Evolutionary conservation across 139 green algal species (phyloP).

Genomic region (Chlamydomonas urium): DNA sequence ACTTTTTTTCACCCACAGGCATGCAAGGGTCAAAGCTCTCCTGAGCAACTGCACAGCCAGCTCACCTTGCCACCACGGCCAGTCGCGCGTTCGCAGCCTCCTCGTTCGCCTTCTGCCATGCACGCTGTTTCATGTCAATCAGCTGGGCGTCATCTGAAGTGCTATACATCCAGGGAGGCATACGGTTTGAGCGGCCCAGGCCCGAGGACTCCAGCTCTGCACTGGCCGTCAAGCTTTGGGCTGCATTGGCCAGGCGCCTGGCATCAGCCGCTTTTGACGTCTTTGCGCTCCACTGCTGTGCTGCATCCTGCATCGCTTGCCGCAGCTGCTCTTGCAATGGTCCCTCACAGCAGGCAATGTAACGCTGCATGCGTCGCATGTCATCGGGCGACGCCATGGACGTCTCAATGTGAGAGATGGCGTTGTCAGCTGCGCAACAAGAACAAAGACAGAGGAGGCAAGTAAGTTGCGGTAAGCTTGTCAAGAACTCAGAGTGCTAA

Average conservation of each 20-base stretch:
- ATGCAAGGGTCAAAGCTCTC: too few relatives aligned
- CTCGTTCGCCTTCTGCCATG: constrained; percentile 1
- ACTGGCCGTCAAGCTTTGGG: not conserved
- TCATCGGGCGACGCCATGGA: not conserved
- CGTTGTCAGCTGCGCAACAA: too few relatives aligned
- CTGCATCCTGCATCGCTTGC: not conserved
- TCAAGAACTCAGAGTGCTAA: not conserved
- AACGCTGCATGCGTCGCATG: constrained; percentile 4
- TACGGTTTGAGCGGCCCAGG: too few relatives aligned
- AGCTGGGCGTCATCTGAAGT: not conserved
- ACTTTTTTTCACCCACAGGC: too few relatives aligned
- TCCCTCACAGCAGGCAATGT: not conserved
- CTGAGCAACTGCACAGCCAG: too few relatives aligned
- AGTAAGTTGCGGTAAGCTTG: not conserved
- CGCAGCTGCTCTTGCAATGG: not conserved
- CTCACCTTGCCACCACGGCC: not conserved
- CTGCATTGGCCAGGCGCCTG: not conserved
- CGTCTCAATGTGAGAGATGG: not conserved
- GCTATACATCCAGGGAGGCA: too few relatives aligned
- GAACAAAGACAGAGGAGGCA: not conserved
- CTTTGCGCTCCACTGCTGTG: not conserved
- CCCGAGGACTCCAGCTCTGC: not conserved
- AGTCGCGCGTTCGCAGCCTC: not conserved
- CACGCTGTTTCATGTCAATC: not conserved
- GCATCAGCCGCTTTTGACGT: not conserved